phyloP scores from a whole-genome alignment of 1,284 basidiomycete genomes.

The Psilocybe mexicana region DNA sequence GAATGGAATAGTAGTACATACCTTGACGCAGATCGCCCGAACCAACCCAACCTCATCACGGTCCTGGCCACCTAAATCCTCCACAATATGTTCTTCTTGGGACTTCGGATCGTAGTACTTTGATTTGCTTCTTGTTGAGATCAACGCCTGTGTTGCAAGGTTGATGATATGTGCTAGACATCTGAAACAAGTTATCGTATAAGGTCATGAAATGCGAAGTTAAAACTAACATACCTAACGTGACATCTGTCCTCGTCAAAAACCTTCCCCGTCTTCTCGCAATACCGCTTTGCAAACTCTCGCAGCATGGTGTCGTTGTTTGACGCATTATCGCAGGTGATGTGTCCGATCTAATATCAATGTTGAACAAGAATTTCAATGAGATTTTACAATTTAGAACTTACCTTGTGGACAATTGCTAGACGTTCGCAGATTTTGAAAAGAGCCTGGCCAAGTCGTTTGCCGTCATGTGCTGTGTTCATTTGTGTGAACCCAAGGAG shows the following conservation, averaged over 20 bases:
- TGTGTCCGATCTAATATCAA: conserved; percentile 15
- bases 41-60: too few species aligned
- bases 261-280: neutral
- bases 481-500: conserved; percentile 36
- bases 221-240: conserved; percentile 25
- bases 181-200: too few species aligned
- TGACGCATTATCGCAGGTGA: conserved; percentile 15
- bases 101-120: conserved; percentile 26
- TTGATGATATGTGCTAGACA: conserved; percentile 43
- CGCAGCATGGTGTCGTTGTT: conserved; percentile 18
- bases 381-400: neutral
- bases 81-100: too few species aligned
- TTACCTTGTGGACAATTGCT: too few species aligned
- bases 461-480: conserved; percentile 30
- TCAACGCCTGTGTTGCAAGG: conserved; percentile 35
- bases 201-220: too few species aligned
- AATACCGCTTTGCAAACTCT: conserved; percentile 11
- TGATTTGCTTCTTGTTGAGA: conserved; percentile 31
- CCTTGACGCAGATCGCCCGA: too few species aligned
- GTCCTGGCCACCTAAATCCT: too few species aligned
- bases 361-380: too few species aligned
- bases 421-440: too few species aligned
- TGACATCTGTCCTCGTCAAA: conserved; percentile 15
- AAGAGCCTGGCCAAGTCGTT: conserved; percentile 11
- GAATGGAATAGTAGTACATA: too few species aligned